These are phyloP conservation scores for Pythium sp. DNA, from an alignment of 352 stramenopile genomes.

Conservation along the genomic window DNA sequence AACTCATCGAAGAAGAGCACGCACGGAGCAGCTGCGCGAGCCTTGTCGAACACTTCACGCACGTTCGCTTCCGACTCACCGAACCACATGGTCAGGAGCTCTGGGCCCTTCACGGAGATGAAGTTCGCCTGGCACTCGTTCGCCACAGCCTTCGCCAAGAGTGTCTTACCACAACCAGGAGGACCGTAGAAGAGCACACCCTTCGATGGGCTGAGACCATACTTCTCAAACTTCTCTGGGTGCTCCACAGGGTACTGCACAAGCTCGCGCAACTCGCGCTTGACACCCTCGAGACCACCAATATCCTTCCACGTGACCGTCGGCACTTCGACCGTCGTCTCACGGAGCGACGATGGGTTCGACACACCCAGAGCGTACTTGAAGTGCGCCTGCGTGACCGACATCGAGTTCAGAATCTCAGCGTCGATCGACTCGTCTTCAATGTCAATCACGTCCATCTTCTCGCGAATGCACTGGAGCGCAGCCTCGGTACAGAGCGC, in stretches of 20 bases:
- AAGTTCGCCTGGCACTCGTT: constrained; percentile 99
- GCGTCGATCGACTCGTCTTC: constrained; percentile 99
- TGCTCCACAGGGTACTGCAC: constrained; percentile 99
- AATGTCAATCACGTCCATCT: constrained; percentile 99
- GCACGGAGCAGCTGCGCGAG: constrained; percentile 95
- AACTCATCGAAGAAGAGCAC: constrained; percentile 99
- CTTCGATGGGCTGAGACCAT: constrained; percentile 92
- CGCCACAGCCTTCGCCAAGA: constrained; percentile 99
- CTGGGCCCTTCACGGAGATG: constrained; percentile 99
- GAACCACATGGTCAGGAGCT: constrained; percentile 99
- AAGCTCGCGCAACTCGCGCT: constrained; percentile 98
- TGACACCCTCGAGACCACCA: constrained; percentile 97
- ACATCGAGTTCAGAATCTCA: constrained; percentile 98
- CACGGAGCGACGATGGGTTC: constrained; percentile 98
- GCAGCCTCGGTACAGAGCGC: constrained; percentile 98
- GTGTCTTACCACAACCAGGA: constrained; percentile 99
- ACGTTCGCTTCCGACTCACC: constrained; percentile 99
- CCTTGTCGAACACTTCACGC: constrained; percentile 99
- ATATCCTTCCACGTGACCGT: constrained; percentile 99
- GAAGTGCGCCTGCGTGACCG: constrained; percentile 99
- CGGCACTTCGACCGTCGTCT: constrained; percentile 99
- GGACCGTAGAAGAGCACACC: constrained; percentile 99
- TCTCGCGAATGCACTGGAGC: constrained; percentile 99
- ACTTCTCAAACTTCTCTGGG: constrained; percentile 99
- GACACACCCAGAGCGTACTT: constrained; percentile 97